Evolutionary conservation across 192 early-diverging fungal genomes (phyloP), one percentile per base, ranked within the genome.

Genomic region (Umbelopsis sp.): DNA sequence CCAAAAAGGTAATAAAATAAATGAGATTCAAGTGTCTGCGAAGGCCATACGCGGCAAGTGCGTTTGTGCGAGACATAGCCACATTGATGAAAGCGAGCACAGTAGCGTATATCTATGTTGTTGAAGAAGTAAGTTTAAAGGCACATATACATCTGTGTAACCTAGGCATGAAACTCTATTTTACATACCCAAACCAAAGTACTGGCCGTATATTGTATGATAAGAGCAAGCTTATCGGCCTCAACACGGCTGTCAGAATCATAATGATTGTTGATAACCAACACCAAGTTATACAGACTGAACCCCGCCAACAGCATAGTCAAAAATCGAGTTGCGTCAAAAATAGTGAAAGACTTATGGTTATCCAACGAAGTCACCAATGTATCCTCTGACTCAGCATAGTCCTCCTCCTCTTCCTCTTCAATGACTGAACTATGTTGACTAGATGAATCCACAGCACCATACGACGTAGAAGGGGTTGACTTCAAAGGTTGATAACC

Each of bases 21-120:
- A 80, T 46, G 3, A 55, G 16, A n/a, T 80, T 80, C 20, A 80
- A 47, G 6, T 73, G 71, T 18, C 23, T 50, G 48, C 78, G 71
- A 21, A 80, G 37, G 1, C 52, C 49, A 61, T 64, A 45, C 20
- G 74, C 53, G 15, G 70, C 16, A 3, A 30, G 22, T 18, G 61
- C 70, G 41, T 47, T 30, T 11, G 49, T 48, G 4, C 49, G 64
- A 23, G 65, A 71, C 18, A 67, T 35, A 21, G 25, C 23, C 2
- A 64, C 22, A 21, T 68, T 64, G 64, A 47, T 18, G 41, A 51
- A 23, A 1, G 67, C 45, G 30, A 69, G 47, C 37, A 51, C 4
- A 7, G 69, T 55, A 15, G 69, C 52, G 41, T 55, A 55, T 12
- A 27, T 41, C 69, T 71, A 25, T 30, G 47, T 51, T 25, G 23